These are phyloP conservation scores for Microbotryum saponariae DNA, from an alignment of 1,284 basidiomycete genomes.

Conservation along the genomic window DNA sequence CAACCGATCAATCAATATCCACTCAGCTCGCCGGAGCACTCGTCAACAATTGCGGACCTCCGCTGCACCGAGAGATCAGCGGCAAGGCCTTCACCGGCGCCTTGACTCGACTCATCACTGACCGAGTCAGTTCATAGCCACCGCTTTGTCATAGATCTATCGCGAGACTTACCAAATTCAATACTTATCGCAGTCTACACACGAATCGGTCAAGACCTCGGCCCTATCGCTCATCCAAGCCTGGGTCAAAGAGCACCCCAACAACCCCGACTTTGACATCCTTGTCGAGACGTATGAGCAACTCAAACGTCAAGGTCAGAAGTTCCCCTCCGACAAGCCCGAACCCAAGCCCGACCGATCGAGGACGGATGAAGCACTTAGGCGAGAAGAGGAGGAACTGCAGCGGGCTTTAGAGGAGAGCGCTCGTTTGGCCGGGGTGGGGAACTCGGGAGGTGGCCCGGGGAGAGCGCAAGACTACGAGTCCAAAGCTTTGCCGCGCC, in stretches of 20 bases:
- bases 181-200: constrained; percentile 59
- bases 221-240: constrained; percentile 64
- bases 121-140: constrained; percentile 61
- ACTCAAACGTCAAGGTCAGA: constrained; percentile 61
- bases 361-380: constrained; percentile 57
- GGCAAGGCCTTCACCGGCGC: constrained; percentile 83
- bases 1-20: not conserved
- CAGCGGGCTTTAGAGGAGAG: constrained; percentile 66
- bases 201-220: constrained; percentile 76
- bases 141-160: not conserved
- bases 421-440: too few species aligned
- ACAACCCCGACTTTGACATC: constrained; percentile 51
- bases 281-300: constrained; percentile 83
- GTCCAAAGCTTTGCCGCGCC: constrained; percentile 1
- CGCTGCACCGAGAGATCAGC: constrained; percentile 78
- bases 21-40: constrained; percentile 68
- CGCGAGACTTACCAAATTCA: not conserved
- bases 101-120: constrained; percentile 73
- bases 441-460: too few species aligned
- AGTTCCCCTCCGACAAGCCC: not conserved
- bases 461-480: too few species aligned
- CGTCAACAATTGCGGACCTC: constrained; percentile 80
- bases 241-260: constrained; percentile 80
- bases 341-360: constrained; percentile 13
- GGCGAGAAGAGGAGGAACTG: constrained; percentile 84